Percentiles rank a stretch among this genome's conserved stretches.
phyloP scores from a whole-genome alignment of 805 yeast genomes.

The Candida incommunis region DNA sequence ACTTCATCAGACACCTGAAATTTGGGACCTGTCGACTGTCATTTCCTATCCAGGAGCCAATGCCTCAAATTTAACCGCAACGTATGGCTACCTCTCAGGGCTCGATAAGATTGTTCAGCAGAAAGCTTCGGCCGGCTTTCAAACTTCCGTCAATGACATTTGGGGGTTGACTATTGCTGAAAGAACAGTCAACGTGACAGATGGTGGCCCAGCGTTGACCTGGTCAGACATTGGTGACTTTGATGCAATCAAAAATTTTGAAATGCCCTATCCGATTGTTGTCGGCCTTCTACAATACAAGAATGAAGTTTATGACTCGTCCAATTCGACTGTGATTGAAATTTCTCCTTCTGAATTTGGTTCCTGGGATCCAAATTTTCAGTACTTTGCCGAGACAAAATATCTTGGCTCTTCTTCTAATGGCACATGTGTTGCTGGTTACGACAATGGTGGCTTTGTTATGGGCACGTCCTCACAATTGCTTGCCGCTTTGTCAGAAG shows the following conservation, averaged over 20 bases:
- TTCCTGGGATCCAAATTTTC: slow-evolving; percentile 61
- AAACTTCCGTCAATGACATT: slow-evolving; percentile 49
- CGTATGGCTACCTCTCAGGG: slow-evolving; percentile 7
- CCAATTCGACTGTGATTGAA: slow-evolving; percentile 42
- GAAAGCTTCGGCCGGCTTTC: slow-evolving; percentile 49
- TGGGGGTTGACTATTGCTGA: slow-evolving; percentile 64
- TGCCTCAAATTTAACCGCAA: slow-evolving; percentile 8
- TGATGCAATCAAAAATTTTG: slow-evolving; percentile 41
- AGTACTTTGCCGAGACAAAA: slow-evolving; percentile 47
- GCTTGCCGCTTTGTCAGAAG: slow-evolving; percentile 28
- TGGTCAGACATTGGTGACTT: slow-evolving; percentile 40
- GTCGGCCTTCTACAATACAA: slow-evolving; percentile 29
- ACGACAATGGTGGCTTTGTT: slow-evolving; percentile 64
- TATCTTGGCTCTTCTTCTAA: slow-evolving; percentile 49
- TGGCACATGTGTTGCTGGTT: slow-evolving; percentile 53
- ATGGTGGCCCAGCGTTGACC: slow-evolving; percentile 42
- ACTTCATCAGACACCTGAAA: slow-evolving; percentile 10
- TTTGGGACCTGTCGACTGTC: slow-evolving; percentile 20
- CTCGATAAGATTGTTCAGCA: slow-evolving; percentile 11
- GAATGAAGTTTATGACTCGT: slow-evolving; percentile 33
- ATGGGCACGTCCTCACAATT: slow-evolving; percentile 45
- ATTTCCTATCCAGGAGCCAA: slow-evolving; percentile 12
- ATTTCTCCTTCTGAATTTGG: slow-evolving; percentile 49
- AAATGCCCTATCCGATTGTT: slow-evolving; percentile 52
- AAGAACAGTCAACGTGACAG: slow-evolving; percentile 42